Conservation (phyloP, 257 asterid genomes). For the Solanum appendiculatum region DNA sequence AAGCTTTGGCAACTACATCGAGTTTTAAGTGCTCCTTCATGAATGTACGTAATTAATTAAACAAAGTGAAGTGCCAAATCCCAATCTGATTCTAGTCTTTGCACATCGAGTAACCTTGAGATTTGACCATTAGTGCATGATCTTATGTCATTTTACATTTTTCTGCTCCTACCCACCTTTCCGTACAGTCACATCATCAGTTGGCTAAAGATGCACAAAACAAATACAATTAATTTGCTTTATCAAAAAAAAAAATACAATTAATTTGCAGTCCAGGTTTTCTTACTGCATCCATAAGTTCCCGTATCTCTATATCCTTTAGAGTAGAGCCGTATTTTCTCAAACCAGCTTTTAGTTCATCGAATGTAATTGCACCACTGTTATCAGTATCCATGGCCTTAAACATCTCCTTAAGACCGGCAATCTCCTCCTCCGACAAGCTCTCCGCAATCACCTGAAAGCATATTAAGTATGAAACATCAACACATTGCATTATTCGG, state of each 20-base stretch:
- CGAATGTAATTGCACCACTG: constrained; percentile 92
- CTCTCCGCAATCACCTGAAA: constrained; percentile 92
- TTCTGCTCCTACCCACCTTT: not conserved
- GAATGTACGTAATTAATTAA: not conserved
- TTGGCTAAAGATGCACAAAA: not conserved
- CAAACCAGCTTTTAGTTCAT: constrained; percentile 89
- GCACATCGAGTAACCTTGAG: not conserved
- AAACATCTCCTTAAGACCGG: constrained; percentile 89
- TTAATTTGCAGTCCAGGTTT: constrained; percentile 2
- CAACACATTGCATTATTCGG: not conserved
- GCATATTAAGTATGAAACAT: constrained; percentile 2
- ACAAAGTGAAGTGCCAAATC: not conserved
- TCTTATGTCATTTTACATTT: not conserved
- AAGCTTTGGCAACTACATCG: not conserved
- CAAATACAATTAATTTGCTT: not conserved
- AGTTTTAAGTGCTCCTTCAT: not conserved
- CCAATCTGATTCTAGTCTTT: not conserved
- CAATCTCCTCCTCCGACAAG: constrained; percentile 91
- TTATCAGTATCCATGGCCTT: constrained; percentile 88
- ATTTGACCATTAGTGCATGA: not conserved
- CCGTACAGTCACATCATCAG: not conserved
- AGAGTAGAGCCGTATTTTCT: constrained; percentile 85
- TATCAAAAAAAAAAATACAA: not conserved
- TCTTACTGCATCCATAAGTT: constrained; percentile 93
- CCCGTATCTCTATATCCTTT: constrained; percentile 80